These are phyloP conservation scores for Fraxinus excelsior DNA, from an alignment of 257 asterid species.

Conservation along the genomic window DNA sequence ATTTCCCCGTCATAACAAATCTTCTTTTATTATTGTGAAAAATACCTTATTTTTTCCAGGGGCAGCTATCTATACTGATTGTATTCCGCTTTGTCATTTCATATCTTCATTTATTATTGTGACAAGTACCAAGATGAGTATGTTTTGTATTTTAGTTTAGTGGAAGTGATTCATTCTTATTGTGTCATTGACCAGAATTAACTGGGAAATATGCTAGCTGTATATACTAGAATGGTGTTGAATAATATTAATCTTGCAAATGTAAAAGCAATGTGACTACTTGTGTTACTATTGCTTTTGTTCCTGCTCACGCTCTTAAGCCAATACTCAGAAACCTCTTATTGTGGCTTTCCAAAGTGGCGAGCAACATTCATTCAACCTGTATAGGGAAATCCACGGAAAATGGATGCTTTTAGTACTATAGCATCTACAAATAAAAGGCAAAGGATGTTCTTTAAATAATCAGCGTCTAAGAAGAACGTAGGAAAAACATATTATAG, in stretches of 20 bases:
- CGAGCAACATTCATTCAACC: neutral
- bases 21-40: neutral
- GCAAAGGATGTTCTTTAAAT: neutral
- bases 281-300: neutral
- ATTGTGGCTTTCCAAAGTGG: too few relatives aligned
- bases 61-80: neutral
- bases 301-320: too few relatives aligned
- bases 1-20: too few relatives aligned
- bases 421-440: neutral
- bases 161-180: neutral
- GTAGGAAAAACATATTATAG: neutral
- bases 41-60: neutral
- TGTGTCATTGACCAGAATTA: neutral
- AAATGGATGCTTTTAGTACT: neutral
- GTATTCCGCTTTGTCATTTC: neutral
- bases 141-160: neutral
- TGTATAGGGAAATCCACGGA: neutral
- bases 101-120: too few relatives aligned
- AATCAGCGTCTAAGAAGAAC: neutral
- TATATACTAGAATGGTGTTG: neutral
- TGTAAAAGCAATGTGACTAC: neutral
- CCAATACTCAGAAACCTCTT: too few relatives aligned
- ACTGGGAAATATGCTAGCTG: neutral
- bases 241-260: neutral
- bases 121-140: neutral